Evolutionary conservation across 2,329 filamentous ascomycete species (phyloP).

Genomic region (Blastomyces silverae): DNA sequence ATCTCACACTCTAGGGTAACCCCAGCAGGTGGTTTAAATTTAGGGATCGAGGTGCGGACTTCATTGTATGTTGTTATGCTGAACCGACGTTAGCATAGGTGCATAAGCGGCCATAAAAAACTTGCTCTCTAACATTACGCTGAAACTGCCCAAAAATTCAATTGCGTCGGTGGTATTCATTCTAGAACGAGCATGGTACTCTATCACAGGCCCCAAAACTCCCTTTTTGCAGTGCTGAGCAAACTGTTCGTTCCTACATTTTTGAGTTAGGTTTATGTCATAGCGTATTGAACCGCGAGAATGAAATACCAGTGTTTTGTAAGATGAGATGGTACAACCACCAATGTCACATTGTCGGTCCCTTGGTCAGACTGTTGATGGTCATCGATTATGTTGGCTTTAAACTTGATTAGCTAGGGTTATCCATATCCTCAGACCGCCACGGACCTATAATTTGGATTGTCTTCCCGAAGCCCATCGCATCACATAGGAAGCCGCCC

Average conservation of each 20-base stretch:
- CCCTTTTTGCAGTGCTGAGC: constrained; percentile 28
- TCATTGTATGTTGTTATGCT: constrained; percentile 38
- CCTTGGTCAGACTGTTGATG: constrained; percentile 19
- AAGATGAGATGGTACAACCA: constrained; percentile 34
- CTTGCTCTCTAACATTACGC: constrained; percentile 25
- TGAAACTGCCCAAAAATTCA: constrained; percentile 21
- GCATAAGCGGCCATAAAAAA: not conserved
- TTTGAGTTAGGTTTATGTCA: constrained; percentile 2
- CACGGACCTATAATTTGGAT: constrained; percentile 29
- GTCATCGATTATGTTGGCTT: constrained; percentile 36
- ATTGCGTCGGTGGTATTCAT: constrained; percentile 22
- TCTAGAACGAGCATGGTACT: constrained; percentile 25
- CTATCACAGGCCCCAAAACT: constrained; percentile 23
- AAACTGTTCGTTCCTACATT: constrained; percentile 29
- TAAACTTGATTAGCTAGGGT: not conserved
- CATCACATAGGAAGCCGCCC: constrained; percentile 38
- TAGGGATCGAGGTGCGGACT: constrained; percentile 32
- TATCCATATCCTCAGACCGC: not conserved
- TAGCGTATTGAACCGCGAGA: not conserved
- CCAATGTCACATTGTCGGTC: constrained; percentile 31
- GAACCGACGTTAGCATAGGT: constrained; percentile 14
- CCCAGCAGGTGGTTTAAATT: constrained; percentile 21
- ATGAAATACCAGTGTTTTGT: constrained; percentile 31
- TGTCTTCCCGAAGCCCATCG: constrained; percentile 41
- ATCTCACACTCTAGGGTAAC: constrained; percentile 22